phyloP scores from a whole-genome alignment of 2,329 filamentous ascomycete species.

The Pseudophaeomoniella oleicola region DNA sequence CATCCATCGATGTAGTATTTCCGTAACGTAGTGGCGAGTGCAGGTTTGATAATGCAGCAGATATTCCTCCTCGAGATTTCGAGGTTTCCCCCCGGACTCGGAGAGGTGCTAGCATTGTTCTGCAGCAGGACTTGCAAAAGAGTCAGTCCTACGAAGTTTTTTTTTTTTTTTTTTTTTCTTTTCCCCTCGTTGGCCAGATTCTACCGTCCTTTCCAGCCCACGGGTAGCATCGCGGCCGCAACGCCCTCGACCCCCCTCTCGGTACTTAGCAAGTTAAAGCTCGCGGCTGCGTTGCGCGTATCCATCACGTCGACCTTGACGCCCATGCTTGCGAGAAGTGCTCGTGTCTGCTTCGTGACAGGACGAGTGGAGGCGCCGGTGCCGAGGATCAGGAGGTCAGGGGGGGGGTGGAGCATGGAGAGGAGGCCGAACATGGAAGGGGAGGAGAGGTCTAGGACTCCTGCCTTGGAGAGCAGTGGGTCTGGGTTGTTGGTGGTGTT shows the following conservation, averaged over 20 bases:
- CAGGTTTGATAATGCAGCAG: no score
- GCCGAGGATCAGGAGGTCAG: constrained; percentile 81
- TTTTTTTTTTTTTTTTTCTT: not conserved
- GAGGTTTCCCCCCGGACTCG: no score
- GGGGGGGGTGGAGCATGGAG: constrained; percentile 10
- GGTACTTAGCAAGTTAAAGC: constrained; percentile 91
- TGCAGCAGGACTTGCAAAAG: no score
- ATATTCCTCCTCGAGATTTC: no score
- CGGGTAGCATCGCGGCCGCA: constrained; percentile 73
- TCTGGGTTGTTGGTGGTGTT: not conserved
- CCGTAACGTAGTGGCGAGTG: no score
- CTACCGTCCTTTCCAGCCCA: constrained; percentile 80
- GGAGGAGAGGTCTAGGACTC: not conserved
- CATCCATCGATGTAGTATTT: no score
- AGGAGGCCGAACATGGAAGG: constrained; percentile 7
- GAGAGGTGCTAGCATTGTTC: no score
- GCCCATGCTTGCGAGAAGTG: constrained; percentile 56
- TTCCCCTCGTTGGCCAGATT: no score
- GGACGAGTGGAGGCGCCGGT: constrained; percentile 63
- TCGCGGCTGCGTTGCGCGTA: constrained; percentile 82
- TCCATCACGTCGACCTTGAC: constrained; percentile 81
- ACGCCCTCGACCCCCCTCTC: constrained; percentile 64
- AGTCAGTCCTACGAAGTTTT: no score
- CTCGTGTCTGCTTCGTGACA: constrained; percentile 59
- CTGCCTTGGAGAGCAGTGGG: not conserved